Evolutionary conservation across 768 basidiomycete species (phyloP).

Genomic region (Filobasidium floriforme): DNA sequence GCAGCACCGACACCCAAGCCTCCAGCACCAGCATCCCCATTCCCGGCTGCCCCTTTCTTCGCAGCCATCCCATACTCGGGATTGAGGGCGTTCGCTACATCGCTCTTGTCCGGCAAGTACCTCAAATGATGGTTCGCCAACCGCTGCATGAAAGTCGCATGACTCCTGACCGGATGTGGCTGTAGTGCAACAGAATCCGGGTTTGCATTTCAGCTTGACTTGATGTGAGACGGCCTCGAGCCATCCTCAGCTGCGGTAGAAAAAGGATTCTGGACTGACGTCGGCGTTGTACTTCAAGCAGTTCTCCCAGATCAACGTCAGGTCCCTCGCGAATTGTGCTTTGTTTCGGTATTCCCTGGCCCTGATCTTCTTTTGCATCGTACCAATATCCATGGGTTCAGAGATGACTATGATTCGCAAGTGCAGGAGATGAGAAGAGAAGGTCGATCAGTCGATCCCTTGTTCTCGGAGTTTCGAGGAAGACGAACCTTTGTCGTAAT

Average conservation of each 20-base stretch:
- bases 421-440: slow-evolving; percentile 52
- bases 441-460: slow-evolving; percentile 1
- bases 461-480: too few species aligned
- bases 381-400: slow-evolving; percentile 90
- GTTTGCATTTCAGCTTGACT: too few species aligned
- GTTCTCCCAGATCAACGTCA: slow-evolving; percentile 95
- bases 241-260: slow-evolving; percentile 11
- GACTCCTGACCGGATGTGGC: slow-evolving; percentile 80
- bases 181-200: slow-evolving; percentile 43
- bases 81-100: neutral
- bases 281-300: slow-evolving; percentile 89
- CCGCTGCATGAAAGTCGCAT: slow-evolving; percentile 67
- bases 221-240: too few species aligned
- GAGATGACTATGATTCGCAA: slow-evolving; percentile 64
- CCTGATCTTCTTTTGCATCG: slow-evolving; percentile 90
- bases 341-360: slow-evolving; percentile 86
- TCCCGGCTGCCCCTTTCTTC: neutral
- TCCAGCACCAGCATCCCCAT: neutral
- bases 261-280: slow-evolving; percentile 50
- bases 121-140: slow-evolving; percentile 80
- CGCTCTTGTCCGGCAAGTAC: slow-evolving; percentile 67
- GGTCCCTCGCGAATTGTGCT: slow-evolving; percentile 82
- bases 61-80: neutral
- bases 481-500: slow-evolving; percentile 74
- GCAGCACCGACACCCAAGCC: neutral